Percentiles rank a stretch among this genome's conserved stretches.
Evolutionary conservation across 352 stramenopile species (phyloP).

Genomic region (Phytophthora cajani): DNA sequence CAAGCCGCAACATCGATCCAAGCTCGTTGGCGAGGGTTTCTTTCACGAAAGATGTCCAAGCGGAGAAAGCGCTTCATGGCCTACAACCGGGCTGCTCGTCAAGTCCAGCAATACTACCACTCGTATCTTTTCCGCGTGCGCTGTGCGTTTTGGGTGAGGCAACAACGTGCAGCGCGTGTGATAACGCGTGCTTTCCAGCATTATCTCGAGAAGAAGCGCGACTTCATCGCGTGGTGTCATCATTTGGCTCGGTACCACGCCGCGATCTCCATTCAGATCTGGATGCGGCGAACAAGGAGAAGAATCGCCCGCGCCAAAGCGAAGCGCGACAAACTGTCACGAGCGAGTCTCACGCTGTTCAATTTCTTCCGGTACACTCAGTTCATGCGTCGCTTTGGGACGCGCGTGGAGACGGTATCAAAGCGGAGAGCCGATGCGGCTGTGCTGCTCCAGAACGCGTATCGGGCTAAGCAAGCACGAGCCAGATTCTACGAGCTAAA

Average conservation of each 20-base stretch:
- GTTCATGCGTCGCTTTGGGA: constrained; percentile 48
- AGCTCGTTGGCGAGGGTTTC: constrained; percentile 55
- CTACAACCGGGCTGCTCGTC: constrained; percentile 41
- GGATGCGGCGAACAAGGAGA: constrained; percentile 40
- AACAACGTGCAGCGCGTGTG: constrained; percentile 42
- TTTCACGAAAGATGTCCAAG: constrained; percentile 49
- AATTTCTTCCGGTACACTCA: constrained; percentile 55
- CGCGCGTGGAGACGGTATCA: constrained; percentile 40
- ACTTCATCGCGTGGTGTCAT: constrained; percentile 49
- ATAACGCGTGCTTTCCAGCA: constrained; percentile 46
- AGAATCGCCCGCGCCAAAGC: constrained; percentile 34
- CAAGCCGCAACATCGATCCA: constrained; percentile 47
- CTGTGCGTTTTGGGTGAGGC: constrained; percentile 32
- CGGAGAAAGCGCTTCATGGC: constrained; percentile 40
- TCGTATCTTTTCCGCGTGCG: constrained; percentile 43
- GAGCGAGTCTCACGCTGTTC: constrained; percentile 39
- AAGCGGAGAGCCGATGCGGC: constrained; percentile 40
- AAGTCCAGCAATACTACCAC: constrained; percentile 54
- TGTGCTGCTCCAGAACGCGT: constrained; percentile 62
- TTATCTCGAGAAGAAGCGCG: constrained; percentile 45
- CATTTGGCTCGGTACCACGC: constrained; percentile 64
- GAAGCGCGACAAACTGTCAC: constrained; percentile 13
- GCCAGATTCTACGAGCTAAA: constrained; percentile 64
- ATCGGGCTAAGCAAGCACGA: constrained; percentile 65
- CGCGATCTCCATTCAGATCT: constrained; percentile 61